Evolutionary conservation across 1,284 basidiomycete species (phyloP).

Genomic region (Leucoagaricus sp.): DNA sequence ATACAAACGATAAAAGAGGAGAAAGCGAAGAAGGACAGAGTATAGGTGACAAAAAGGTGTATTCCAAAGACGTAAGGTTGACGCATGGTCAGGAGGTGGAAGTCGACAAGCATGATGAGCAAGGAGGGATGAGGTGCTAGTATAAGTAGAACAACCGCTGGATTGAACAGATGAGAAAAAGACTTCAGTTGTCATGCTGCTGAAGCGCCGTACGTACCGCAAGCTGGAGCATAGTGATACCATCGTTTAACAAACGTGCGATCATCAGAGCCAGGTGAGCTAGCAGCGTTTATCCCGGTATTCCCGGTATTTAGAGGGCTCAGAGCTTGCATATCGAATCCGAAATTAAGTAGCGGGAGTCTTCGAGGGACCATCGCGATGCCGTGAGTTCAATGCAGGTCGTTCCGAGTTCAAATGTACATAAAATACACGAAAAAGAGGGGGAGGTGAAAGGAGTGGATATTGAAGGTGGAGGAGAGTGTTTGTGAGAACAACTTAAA

Average conservation of each 20-base stretch:
- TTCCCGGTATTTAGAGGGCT: not conserved
- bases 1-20: conserved; percentile 73
- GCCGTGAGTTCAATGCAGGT: not conserved
- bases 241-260: conserved; percentile 39
- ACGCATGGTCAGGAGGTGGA: conserved; percentile 58
- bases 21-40: conserved; percentile 65
- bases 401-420: conserved; percentile 5
- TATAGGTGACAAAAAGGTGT: conserved; percentile 60
- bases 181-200: not conserved
- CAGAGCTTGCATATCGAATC: conserved; percentile 7
- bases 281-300: not conserved
- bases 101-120: conserved; percentile 63
- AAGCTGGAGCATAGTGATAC: conserved; percentile 60
- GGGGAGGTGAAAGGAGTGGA: not conserved
- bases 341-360: conserved; percentile 13
- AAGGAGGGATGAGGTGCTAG: conserved; percentile 74
- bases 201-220: conserved; percentile 38
- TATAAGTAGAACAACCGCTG: conserved; percentile 61
- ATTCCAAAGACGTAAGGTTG: conserved; percentile 45
- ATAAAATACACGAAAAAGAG: conserved; percentile 18
- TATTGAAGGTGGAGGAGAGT: not conserved
- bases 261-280: conserved; percentile 3
- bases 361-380: conserved; percentile 23
- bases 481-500: not conserved
- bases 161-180: not conserved